Percentiles rank a stretch among this genome's conserved stretches.
These are phyloP conservation scores for Lentinula sp. DNA, from an alignment of 768 basidiomycete genomes.

Conservation along the genomic window DNA sequence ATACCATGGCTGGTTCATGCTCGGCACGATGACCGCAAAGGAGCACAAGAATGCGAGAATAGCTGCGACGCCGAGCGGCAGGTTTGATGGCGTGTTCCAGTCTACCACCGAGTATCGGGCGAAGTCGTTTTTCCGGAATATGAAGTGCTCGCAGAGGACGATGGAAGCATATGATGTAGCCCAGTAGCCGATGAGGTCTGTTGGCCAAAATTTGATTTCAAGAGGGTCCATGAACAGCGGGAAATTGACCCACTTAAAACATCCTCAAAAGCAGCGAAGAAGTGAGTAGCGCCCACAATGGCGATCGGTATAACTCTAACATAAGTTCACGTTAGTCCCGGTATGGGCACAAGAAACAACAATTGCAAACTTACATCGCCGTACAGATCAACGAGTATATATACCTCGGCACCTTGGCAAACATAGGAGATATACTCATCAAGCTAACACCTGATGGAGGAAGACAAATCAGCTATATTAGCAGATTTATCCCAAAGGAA, in stretches of 20 bases:
- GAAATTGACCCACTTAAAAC: conserved; percentile 29
- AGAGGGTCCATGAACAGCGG: too few relatives aligned
- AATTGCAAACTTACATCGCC: conserved; percentile 46
- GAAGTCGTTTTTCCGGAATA: conserved; percentile 50
- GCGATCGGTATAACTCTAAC: conserved; percentile 59
- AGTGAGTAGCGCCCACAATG: conserved; percentile 62
- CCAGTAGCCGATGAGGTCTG: conserved; percentile 49
- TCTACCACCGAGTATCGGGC: conserved; percentile 38
- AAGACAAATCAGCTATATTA: background rate
- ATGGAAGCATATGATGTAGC: conserved; percentile 51
- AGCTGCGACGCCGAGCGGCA: conserved; percentile 49
- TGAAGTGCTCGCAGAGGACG: conserved; percentile 59
- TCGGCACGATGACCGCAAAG: conserved; percentile 54
- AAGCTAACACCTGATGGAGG: conserved; percentile 43
- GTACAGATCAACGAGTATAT: conserved; percentile 60
- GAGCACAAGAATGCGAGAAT: conserved; percentile 42
- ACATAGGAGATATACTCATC: conserved; percentile 54
- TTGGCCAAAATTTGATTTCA: too few relatives aligned
- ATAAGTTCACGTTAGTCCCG: background rate
- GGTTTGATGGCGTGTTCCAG: conserved; percentile 48
- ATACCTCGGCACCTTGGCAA: conserved; percentile 59
- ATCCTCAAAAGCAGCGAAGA: conserved; percentile 58
- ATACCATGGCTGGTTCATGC: conserved; percentile 70
- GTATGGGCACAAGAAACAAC: background rate
- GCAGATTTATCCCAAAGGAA: background rate